Evolutionary conservation across 352 stramenopile genomes (phyloP).

Genomic region (Globisporangium camurandrum): DNA sequence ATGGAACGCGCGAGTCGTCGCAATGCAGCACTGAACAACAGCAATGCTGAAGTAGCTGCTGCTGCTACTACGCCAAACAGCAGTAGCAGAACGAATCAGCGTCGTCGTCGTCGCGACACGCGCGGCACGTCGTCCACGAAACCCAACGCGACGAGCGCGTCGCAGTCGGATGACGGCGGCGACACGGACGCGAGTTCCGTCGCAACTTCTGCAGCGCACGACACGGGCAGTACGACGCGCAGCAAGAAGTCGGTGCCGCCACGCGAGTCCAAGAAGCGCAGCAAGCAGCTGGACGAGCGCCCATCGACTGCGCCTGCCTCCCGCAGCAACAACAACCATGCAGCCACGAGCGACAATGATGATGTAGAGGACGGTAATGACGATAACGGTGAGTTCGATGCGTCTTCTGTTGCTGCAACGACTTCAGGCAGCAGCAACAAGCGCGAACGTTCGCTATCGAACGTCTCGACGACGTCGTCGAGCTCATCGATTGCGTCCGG

Average conservation of each 20-base stretch:
- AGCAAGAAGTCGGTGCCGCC: slow-evolving; percentile 11
- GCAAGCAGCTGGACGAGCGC: not conserved
- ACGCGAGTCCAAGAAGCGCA: slow-evolving; percentile 19
- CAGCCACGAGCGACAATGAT: slow-evolving; percentile 9
- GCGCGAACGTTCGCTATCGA: slow-evolving; percentile 56
- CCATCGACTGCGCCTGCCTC: too few species aligned
- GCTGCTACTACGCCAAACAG: slow-evolving; percentile 18
- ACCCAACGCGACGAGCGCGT: slow-evolving; percentile 16
- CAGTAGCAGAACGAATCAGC: slow-evolving; percentile 18
- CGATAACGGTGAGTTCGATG: slow-evolving; percentile 24
- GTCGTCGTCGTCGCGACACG: slow-evolving; percentile 8
- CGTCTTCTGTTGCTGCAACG: slow-evolving; percentile 7
- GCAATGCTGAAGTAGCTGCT: not conserved
- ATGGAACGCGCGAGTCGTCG: slow-evolving; percentile 56
- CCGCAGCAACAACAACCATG: slow-evolving; percentile 10
- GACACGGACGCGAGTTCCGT: slow-evolving; percentile 54
- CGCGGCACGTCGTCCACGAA: slow-evolving; percentile 26
- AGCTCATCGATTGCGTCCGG: slow-evolving; percentile 44
- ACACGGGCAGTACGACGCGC: slow-evolving; percentile 17
- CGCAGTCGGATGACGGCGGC: slow-evolving; percentile 44
- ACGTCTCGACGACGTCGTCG: slow-evolving; percentile 57
- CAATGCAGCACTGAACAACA: slow-evolving; percentile 18
- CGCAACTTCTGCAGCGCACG: slow-evolving; percentile 11
- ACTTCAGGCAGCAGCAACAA: slow-evolving; percentile 5
- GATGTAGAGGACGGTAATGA: not conserved